These are phyloP conservation scores for Volvox africanus DNA, from an alignment of 139 green algal genomes.

Conservation along the genomic window DNA sequence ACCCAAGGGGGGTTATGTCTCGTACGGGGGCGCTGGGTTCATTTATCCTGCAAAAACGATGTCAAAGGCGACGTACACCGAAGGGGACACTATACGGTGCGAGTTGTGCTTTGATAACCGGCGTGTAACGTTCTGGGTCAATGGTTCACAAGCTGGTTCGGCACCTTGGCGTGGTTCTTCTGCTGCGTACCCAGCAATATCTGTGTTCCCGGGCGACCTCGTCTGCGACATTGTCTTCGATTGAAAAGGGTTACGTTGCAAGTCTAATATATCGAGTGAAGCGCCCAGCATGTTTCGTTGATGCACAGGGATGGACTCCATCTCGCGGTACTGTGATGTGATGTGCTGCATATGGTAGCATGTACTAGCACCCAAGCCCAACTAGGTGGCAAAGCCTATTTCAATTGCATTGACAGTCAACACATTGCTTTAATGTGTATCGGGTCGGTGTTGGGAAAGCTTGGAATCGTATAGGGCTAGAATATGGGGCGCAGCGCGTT, in stretches of 20 bases:
- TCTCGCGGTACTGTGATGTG: too few relatives aligned
- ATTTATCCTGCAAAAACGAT: conserved; percentile 50
- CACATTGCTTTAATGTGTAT: too few relatives aligned
- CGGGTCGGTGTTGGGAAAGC: too few relatives aligned
- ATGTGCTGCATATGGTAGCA: too few relatives aligned
- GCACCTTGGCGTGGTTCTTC: conserved; percentile 8
- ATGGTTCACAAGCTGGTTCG: conserved; percentile 25
- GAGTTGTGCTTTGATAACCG: conserved; percentile 35
- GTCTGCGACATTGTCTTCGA: not conserved
- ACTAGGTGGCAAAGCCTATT: too few relatives aligned
- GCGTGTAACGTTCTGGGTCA: conserved; percentile 46
- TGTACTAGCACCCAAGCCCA: too few relatives aligned
- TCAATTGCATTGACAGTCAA: too few relatives aligned
- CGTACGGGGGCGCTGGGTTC: conserved; percentile 49
- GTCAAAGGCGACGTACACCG: conserved; percentile 31
- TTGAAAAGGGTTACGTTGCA: not conserved
- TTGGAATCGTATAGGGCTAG: too few relatives aligned
- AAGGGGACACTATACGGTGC: conserved; percentile 44
- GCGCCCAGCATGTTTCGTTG: too few relatives aligned
- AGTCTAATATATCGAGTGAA: too few relatives aligned
- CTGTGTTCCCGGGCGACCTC: conserved; percentile 28
- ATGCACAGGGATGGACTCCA: too few relatives aligned
- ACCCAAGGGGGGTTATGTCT: conserved; percentile 1
- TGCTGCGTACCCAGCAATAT: conserved; percentile 40
- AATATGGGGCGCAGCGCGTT: too few relatives aligned